These are phyloP conservation scores for Delitschia confertaspora DNA, from an alignment of 495 filamentous ascomycete species.

Conservation along the genomic window DNA sequence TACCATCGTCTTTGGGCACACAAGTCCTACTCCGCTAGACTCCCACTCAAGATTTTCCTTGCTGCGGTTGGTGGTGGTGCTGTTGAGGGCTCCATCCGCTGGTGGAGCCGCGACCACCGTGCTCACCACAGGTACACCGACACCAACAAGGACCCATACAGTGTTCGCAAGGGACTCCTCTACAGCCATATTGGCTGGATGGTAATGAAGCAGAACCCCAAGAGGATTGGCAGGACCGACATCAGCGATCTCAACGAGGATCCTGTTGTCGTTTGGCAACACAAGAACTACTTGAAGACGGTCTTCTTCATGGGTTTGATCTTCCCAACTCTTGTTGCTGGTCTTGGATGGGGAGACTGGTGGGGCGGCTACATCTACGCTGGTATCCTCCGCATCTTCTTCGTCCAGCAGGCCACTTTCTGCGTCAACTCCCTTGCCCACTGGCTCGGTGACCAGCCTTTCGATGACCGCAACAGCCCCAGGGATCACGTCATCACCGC, in stretches of 20 bases:
- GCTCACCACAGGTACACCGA: slow-evolving; percentile 99
- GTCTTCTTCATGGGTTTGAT: slow-evolving; percentile 81
- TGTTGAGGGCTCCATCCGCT: slow-evolving; percentile 90
- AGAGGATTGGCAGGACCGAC: slow-evolving; percentile 73
- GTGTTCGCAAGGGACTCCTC: slow-evolving; percentile 91
- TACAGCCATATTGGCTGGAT: slow-evolving; percentile 90
- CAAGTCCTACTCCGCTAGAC: slow-evolving; percentile 81
- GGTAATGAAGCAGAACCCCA: slow-evolving; percentile 45
- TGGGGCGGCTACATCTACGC: slow-evolving; percentile 87
- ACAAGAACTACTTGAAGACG: slow-evolving; percentile 84
- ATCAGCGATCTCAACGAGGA: slow-evolving; percentile 96
- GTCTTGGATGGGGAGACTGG: slow-evolving; percentile 86
- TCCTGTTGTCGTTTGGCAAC: slow-evolving; percentile 87
- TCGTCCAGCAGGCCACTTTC: slow-evolving; percentile 99
- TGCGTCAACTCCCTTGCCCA: slow-evolving; percentile 98
- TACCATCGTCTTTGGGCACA: slow-evolving; percentile 43
- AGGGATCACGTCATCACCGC: slow-evolving; percentile 95
- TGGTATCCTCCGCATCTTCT: slow-evolving; percentile 92
- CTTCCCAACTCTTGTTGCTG: slow-evolving; percentile 74
- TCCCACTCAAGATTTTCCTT: slow-evolving; percentile 85
- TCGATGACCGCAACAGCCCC: slow-evolving; percentile 97
- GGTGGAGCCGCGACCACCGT: slow-evolving; percentile 95
- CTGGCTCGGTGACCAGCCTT: slow-evolving; percentile 98
- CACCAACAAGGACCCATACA: slow-evolving; percentile 98
- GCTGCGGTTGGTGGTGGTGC: slow-evolving; percentile 88